These are phyloP conservation scores for Trichoderma erinaceum DNA, from an alignment of 495 filamentous ascomycete genomes.

Conservation along the genomic window DNA sequence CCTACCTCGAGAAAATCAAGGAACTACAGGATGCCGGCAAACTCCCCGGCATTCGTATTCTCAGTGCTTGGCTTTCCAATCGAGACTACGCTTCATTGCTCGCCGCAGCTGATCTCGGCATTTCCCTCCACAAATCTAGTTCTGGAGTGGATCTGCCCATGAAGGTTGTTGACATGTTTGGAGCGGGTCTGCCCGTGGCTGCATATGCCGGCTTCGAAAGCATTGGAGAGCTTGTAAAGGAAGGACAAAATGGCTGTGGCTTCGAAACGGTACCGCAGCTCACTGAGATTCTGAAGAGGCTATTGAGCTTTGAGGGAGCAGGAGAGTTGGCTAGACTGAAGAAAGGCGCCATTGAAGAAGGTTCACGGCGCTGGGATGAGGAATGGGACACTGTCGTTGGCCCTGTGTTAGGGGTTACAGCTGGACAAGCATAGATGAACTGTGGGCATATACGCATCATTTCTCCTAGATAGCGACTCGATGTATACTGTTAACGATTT, in stretches of 20 bases:
- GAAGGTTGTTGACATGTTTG: slow-evolving; percentile 99
- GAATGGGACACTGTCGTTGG: slow-evolving; percentile 84
- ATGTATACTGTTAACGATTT: neutral
- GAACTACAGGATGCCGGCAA: slow-evolving; percentile 51
- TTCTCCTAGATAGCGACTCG: neutral
- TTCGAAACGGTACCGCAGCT: slow-evolving; percentile 65
- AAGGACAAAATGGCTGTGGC: slow-evolving; percentile 77
- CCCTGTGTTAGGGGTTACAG: slow-evolving; percentile 55
- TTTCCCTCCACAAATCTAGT: slow-evolving; percentile 86
- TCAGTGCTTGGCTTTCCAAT: slow-evolving; percentile 75
- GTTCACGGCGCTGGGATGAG: slow-evolving; percentile 79
- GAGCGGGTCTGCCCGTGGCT: slow-evolving; percentile 82
- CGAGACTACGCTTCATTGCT: slow-evolving; percentile 80
- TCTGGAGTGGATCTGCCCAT: slow-evolving; percentile 95
- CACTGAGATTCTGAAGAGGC: slow-evolving; percentile 47
- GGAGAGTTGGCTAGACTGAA: slow-evolving; percentile 55
- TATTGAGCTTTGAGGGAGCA: slow-evolving; percentile 48
- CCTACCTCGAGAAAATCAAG: slow-evolving; percentile 62
- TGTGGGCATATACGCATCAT: neutral
- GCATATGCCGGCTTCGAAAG: slow-evolving; percentile 79
- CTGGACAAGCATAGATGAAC: neutral
- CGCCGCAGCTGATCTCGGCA: slow-evolving; percentile 81
- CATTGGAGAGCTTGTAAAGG: slow-evolving; percentile 78
- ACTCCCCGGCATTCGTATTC: slow-evolving; percentile 61
- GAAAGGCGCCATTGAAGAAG: slow-evolving; percentile 70